A percentile compares a stretch with the other conserved stretches of the same genome.
Conservation (phyloP, 306 rosid genomes). For the Cicer pinnatifidum region DNA sequence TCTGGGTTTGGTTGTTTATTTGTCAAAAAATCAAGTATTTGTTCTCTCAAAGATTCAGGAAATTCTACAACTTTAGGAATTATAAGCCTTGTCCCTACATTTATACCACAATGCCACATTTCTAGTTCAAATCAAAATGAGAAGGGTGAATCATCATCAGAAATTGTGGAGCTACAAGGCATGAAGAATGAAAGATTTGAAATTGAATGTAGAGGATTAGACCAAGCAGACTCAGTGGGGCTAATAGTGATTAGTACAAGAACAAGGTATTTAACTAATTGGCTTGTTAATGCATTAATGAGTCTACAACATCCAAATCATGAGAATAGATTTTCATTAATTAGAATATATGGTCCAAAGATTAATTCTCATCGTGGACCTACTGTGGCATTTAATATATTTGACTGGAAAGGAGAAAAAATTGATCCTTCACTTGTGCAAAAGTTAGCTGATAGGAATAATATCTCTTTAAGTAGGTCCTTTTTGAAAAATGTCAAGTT, state of each 20-base stretch:
- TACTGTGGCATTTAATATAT: slow-evolving; percentile 72
- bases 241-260: slow-evolving; percentile 60
- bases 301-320: slow-evolving; percentile 73
- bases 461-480: slow-evolving; percentile 60
- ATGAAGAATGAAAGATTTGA: slow-evolving; percentile 34
- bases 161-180: slow-evolving; percentile 42
- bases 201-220: slow-evolving; percentile 69
- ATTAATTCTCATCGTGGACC: slow-evolving; percentile 67
- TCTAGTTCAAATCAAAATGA: background rate
- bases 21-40: slow-evolving; percentile 68
- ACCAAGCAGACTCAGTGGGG: slow-evolving; percentile 80
- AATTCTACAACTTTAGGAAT: slow-evolving; percentile 60
- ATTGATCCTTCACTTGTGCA: slow-evolving; percentile 71
- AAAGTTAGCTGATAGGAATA: slow-evolving; percentile 77
- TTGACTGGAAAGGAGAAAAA: slow-evolving; percentile 92
- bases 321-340: slow-evolving; percentile 55
- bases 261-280: slow-evolving; percentile 64
- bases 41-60: slow-evolving; percentile 52
- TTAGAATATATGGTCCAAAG: slow-evolving; percentile 79
- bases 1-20: slow-evolving; percentile 86
- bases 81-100: slow-evolving; percentile 61
- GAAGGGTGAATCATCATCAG: slow-evolving; percentile 34
- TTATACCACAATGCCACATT: slow-evolving; percentile 19
- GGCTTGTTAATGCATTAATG: slow-evolving; percentile 75
- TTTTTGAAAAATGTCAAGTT: slow-evolving; percentile 54